A percentile compares a stretch with the other conserved stretches of the same genome.
Conservation (phyloP, 768 basidiomycete genomes). For the Infundibulicybe gibba region DNA sequence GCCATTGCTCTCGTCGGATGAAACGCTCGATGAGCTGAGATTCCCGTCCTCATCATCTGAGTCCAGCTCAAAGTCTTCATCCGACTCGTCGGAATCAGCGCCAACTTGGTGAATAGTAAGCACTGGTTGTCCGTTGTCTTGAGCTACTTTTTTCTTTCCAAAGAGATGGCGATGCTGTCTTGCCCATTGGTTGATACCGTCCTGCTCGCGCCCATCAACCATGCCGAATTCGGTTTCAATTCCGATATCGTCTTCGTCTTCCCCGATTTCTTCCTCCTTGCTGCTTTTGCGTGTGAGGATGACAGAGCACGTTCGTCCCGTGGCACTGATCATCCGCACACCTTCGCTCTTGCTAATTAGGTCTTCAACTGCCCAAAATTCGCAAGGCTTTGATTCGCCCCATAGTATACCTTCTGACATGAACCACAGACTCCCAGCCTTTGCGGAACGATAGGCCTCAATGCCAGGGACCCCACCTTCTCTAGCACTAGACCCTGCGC, state of each 20-base stretch:
- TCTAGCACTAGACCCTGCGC: conserved; percentile 30
- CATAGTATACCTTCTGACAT: conserved; percentile 62
- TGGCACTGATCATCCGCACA: conserved; percentile 53
- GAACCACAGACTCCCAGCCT: conserved; percentile 72
- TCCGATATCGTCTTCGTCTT: conserved; percentile 37
- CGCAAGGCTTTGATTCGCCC: conserved; percentile 74
- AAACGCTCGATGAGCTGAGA: conserved; percentile 26
- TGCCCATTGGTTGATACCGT: conserved; percentile 66
- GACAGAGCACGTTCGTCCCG: conserved; percentile 66
- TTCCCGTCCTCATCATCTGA: conserved; percentile 32
- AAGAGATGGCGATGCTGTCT: conserved; percentile 52
- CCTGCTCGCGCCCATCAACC: conserved; percentile 68
- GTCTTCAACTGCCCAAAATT: conserved; percentile 67
- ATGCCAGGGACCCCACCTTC: conserved; percentile 54
- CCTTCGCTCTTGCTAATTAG: conserved; percentile 48
- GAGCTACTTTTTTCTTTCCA: conserved; percentile 32
- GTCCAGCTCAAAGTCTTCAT: conserved; percentile 35
- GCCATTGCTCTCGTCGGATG: conserved; percentile 24
- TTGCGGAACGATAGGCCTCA: conserved; percentile 70
- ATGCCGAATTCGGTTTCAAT: conserved; percentile 68
- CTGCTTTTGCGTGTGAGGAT: conserved; percentile 39
- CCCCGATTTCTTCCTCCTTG: conserved; percentile 18
- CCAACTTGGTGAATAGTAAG: conserved; percentile 24
- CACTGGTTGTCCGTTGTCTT: conserved; percentile 13
- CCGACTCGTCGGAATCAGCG: conserved; percentile 45